Base-by-base conservation (phyloP, 148 eudicot genomes). In the Arbutus unedo region DNA sequence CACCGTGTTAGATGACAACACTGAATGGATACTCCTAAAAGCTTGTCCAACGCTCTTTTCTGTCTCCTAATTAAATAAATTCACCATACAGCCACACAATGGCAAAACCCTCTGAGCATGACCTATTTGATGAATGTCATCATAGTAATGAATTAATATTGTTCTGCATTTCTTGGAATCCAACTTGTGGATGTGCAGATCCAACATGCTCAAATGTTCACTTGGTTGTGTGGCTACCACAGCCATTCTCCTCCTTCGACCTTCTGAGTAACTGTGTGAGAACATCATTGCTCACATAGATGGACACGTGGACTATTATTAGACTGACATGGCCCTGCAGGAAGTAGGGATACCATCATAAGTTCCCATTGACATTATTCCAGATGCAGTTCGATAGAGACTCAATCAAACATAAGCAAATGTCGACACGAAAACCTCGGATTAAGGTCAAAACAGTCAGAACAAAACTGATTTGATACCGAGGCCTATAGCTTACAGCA, bases 291-390 rank as follows among this genome's bases (percentile, higher is more conserved):
- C 44, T 64, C 43, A 67, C 73, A 13, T 70, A 70, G 71, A 41
- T 14, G 6, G 45, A 70, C 47, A 70, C 44, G 38, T 15, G n/a
- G 38, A 41, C 3, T 2, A 59, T 59, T 25, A 59, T 6, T 19
- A 59, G 66, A 59, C 66, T 59, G 66, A 59, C 23, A 59, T 59
- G 25, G 8, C 66, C 66, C 66, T 59, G 66, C 73, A 67, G 73
- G 73, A 67, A 9, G 73, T 67, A 25, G 73, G 73, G 44, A 67
- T 67, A 10, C 43, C 10, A 45, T 38, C 73, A 31, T 13, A 67
- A 67, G 45, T 38, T 67, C 73, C 73, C 73, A 67, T 67, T 13
- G 5, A 21, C 11, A 8, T 66, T 66, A n/a, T 66, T 31, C 38
- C 38, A 31, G 38, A 31, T 31, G 38, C 38, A 14, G 6, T 67